phyloP scores from a whole-genome alignment of 495 filamentous ascomycete genomes.

The Sabuloglossum arenarium region DNA sequence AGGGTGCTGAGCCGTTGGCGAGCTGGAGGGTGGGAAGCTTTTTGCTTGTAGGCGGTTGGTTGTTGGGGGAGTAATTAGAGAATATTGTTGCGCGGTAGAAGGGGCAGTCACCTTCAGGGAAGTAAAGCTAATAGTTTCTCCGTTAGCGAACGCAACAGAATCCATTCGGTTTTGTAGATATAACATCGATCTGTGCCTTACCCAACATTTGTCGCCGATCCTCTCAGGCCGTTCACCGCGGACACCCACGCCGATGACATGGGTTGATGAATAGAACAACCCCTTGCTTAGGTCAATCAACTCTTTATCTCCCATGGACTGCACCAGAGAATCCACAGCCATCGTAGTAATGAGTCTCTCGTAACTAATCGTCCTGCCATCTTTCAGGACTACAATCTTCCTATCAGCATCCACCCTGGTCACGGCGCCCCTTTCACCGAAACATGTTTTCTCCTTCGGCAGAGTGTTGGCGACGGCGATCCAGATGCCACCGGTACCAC shows the following conservation, averaged over 20 bases:
- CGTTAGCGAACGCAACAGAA: background rate
- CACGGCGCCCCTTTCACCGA: conserved; percentile 70
- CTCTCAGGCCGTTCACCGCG: conserved; percentile 82
- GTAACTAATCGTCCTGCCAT: conserved; percentile 83
- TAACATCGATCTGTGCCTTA: conserved; percentile 19
- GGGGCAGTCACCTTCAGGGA: conserved; percentile 95
- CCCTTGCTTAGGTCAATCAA: conserved; percentile 67
- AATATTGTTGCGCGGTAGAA: conserved; percentile 99
- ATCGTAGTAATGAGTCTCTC: conserved; percentile 88
- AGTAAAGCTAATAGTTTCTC: conserved; percentile 50
- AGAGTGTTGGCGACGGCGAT: conserved; percentile 90
- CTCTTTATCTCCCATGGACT: conserved; percentile 72
- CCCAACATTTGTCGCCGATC: conserved; percentile 99
- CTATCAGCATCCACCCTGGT: conserved; percentile 63
- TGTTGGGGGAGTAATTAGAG: conserved; percentile 99
- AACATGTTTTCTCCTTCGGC: conserved; percentile 74
- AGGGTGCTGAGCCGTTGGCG: conserved; percentile 63
- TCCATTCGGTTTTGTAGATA: background rate
- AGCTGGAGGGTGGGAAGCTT: conserved; percentile 77
- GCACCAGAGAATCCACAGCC: conserved; percentile 77
- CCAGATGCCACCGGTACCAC: conserved; percentile 97
- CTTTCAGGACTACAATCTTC: conserved; percentile 62
- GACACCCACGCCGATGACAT: conserved; percentile 91
- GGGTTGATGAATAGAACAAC: conserved; percentile 91
- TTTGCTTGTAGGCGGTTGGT: conserved; percentile 64